Evolutionary conservation across 179 eudicot species (phyloP).

Genomic region (Nepenthes alata): DNA sequence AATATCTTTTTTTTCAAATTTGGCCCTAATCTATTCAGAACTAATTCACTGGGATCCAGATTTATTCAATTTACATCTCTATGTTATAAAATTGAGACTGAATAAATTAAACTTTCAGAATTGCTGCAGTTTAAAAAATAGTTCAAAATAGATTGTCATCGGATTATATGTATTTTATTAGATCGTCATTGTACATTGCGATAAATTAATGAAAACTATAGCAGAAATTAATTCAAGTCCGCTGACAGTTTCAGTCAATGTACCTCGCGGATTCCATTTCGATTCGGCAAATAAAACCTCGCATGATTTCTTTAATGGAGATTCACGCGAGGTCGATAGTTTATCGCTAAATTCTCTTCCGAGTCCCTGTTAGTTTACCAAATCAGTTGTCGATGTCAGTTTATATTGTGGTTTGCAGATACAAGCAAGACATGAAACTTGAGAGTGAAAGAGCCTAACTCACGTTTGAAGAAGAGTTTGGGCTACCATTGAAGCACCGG

Average conservation of each 20-base stretch:
- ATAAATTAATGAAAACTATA: no score
- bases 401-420: no score
- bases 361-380: conserved; percentile 20
- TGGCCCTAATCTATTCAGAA: no score
- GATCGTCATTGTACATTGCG: not conserved
- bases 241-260: not conserved
- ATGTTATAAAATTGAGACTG: no score
- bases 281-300: conserved; percentile 36
- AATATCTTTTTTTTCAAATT: not conserved
- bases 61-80: no score
- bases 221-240: no score
- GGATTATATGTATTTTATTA: not conserved
- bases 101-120: no score
- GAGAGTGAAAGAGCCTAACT: conserved; percentile 6
- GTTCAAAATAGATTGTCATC: not conserved
- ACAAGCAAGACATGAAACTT: no score
- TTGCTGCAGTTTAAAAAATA: not conserved
- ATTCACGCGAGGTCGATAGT: conserved; percentile 14
- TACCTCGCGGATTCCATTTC: conserved; percentile 68
- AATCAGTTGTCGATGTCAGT: not conserved
- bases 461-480: conserved; percentile 30
- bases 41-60: no score
- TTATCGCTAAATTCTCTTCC: conserved; percentile 22
- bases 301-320: conserved; percentile 35
- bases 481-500: conserved; percentile 23